Evolutionary conservation across 2,329 filamentous ascomycete species (phyloP).

Genomic region (Albophoma yamanashiensis): DNA sequence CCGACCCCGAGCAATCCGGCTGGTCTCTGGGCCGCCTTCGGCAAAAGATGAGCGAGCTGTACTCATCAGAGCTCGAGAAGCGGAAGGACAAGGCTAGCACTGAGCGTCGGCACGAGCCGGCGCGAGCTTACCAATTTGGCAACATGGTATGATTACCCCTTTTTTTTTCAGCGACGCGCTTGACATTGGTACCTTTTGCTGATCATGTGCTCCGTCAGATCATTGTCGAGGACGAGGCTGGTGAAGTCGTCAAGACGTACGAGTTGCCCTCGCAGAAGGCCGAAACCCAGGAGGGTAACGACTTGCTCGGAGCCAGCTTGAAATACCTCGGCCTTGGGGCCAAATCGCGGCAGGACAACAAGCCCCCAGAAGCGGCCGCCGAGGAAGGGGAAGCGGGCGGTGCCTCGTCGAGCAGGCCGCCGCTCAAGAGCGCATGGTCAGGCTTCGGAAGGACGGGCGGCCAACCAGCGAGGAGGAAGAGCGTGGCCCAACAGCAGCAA

Average conservation of each 20-base stretch:
- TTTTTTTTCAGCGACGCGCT: background rate
- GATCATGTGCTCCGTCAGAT: conserved; percentile 37
- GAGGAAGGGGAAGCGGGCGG: conserved; percentile 20
- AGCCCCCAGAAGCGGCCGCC: conserved; percentile 13
- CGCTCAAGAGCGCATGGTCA: conserved; percentile 39
- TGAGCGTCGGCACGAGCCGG: conserved; percentile 56
- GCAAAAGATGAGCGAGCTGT: conserved; percentile 39
- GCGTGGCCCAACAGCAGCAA: conserved; percentile 25
- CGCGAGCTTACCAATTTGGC: conserved; percentile 77
- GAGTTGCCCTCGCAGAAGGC: conserved; percentile 52
- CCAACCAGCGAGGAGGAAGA: conserved; percentile 27
- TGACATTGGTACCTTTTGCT: background rate
- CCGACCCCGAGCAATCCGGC: conserved; percentile 2
- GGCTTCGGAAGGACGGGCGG: conserved; percentile 30
- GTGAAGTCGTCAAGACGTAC: conserved; percentile 78
- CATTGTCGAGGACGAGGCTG: conserved; percentile 79
- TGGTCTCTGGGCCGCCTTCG: conserved; percentile 32
- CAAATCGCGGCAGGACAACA: conserved; percentile 29
- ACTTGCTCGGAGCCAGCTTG: conserved; percentile 31
- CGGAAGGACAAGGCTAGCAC: conserved; percentile 52
- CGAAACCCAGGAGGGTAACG: conserved; percentile 27
- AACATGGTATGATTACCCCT: conserved; percentile 47
- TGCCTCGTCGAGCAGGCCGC: conserved; percentile 23
- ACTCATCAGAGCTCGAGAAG: conserved; percentile 49
- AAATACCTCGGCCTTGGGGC: conserved; percentile 45